phyloP scores from a whole-genome alignment of 768 basidiomycete species.

The Russula ochroleuca region DNA sequence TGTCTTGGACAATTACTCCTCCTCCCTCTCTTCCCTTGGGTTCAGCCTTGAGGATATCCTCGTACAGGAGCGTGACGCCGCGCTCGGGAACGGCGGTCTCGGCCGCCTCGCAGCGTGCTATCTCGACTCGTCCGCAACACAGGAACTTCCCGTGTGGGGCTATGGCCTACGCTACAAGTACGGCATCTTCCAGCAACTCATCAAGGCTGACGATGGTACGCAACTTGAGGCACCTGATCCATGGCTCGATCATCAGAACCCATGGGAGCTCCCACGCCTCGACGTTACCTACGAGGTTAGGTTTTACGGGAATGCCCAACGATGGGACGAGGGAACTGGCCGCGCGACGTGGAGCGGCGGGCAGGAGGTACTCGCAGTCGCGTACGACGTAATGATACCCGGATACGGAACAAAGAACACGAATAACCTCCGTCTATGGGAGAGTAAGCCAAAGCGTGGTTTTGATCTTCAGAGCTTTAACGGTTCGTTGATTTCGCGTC shows the following conservation, averaged over 20 bases:
- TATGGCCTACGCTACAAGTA: constrained; percentile 92
- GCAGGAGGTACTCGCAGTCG: constrained; percentile 88
- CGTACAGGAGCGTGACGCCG: constrained; percentile 89
- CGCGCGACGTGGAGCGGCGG: constrained; percentile 81
- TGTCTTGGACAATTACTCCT: constrained; percentile 67
- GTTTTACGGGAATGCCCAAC: constrained; percentile 83
- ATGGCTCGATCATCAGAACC: constrained; percentile 84
- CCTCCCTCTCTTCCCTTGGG: constrained; percentile 71
- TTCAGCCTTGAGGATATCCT: constrained; percentile 87
- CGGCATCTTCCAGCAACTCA: constrained; percentile 93
- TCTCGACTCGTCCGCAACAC: constrained; percentile 85
- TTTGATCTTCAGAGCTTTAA: constrained; percentile 97
- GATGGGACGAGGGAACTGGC: constrained; percentile 46
- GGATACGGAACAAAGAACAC: constrained; percentile 80
- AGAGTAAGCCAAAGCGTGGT: constrained; percentile 80
- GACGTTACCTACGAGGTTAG: constrained; percentile 84
- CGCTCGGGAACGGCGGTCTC: constrained; percentile 90
- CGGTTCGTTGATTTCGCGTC: constrained; percentile 40
- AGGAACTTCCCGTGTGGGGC: constrained; percentile 92
- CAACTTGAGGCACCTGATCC: constrained; percentile 91
- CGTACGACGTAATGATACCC: constrained; percentile 94
- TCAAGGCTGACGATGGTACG: constrained; percentile 69
- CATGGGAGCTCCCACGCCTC: constrained; percentile 83
- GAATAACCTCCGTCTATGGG: constrained; percentile 86
- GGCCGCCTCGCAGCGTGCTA: constrained; percentile 98